phyloP scores from a whole-genome alignment of 352 stramenopile species.

The Globisporangium cylindrosporum region DNA sequence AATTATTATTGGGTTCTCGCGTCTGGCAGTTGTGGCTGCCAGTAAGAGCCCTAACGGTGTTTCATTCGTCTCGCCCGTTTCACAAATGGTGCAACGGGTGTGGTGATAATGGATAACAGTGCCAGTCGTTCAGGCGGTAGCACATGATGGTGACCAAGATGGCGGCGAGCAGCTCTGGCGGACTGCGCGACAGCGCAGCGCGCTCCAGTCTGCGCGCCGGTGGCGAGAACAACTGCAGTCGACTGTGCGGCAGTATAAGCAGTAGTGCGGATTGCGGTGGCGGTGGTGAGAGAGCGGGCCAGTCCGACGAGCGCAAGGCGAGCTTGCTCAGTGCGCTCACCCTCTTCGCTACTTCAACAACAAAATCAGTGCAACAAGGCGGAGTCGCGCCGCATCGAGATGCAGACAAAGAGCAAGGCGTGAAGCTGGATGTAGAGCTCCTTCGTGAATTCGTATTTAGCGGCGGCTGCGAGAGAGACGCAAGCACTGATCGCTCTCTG shows the following conservation, averaged over 20 bases:
- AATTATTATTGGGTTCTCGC: too few species aligned
- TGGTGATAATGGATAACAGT: neutral
- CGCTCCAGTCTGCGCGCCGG: neutral
- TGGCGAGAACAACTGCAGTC: slow-evolving; percentile 8
- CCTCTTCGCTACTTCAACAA: neutral
- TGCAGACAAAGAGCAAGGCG: neutral
- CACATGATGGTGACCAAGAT: slow-evolving; percentile 16
- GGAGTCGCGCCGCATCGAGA: neutral
- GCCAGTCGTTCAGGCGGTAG: neutral
- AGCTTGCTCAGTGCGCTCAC: neutral
- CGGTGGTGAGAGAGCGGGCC: neutral
- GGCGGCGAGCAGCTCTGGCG: slow-evolving; percentile 4
- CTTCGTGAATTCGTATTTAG: slow-evolving; percentile 22
- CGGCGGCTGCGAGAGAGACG: neutral
- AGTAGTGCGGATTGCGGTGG: neutral
- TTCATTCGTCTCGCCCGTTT: too few species aligned
- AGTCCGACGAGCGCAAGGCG: neutral
- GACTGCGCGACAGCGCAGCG: neutral
- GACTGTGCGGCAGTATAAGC: neutral
- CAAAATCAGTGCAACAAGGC: neutral
- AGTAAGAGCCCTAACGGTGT: too few species aligned
- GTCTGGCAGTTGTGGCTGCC: too few species aligned
- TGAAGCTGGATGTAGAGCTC: slow-evolving; percentile 21
- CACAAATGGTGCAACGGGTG: too few species aligned
- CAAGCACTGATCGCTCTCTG: neutral